These are phyloP conservation scores for Fusarium sp. DNA, from an alignment of 2,329 filamentous ascomycete genomes.

Conservation along the genomic window DNA sequence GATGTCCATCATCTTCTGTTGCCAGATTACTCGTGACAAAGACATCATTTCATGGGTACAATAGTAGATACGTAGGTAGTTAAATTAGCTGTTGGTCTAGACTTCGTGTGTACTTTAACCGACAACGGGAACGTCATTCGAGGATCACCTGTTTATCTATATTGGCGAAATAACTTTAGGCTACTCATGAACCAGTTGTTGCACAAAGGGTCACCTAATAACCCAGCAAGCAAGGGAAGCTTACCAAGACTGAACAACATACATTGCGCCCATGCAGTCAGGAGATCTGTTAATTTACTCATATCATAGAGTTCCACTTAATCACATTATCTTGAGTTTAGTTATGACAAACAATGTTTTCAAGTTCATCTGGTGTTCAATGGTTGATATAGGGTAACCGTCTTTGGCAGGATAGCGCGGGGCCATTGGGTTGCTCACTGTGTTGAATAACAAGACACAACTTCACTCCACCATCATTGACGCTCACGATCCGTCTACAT, in stretches of 20 bases:
- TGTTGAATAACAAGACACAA: background rate
- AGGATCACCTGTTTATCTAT: background rate
- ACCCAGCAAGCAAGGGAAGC: no score
- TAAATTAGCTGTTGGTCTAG: background rate
- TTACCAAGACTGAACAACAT: no score
- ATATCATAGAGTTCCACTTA: no score
- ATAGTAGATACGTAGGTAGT: background rate
- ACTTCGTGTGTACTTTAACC: slow-evolving; percentile 20
- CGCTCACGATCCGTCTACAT: background rate
- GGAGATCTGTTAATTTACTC: no score
- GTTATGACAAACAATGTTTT: no score
- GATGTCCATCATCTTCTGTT: slow-evolving; percentile 45
- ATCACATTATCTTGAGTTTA: no score
- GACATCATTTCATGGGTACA: slow-evolving; percentile 10
- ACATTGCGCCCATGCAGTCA: no score
- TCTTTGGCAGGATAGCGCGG: background rate
- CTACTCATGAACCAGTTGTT: slow-evolving; percentile 10
- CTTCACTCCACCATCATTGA: slow-evolving; percentile 10
- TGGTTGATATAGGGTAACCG: slow-evolving; percentile 25
- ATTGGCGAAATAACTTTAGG: slow-evolving; percentile 21
- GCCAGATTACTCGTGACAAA: slow-evolving; percentile 37
- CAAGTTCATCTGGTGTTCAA: no score
- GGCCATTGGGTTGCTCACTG: background rate
- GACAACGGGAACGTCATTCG: slow-evolving; percentile 7
- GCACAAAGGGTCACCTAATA: background rate